Evolutionary conservation across 2,329 filamentous ascomycete genomes (phyloP).

Genomic region (Tympanopsis confertula): DNA sequence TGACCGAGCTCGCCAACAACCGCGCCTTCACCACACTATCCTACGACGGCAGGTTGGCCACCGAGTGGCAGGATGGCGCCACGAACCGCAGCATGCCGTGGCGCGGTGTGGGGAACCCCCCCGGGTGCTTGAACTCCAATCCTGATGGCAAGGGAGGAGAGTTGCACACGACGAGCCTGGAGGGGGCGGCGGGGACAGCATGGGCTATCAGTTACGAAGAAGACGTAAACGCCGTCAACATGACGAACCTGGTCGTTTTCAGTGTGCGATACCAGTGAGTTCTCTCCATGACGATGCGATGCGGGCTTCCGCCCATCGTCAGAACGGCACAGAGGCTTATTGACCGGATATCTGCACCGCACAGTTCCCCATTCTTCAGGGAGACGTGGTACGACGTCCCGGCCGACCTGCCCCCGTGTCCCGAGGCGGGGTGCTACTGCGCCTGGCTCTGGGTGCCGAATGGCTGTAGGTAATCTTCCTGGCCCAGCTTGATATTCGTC

Average conservation of each 20-base stretch:
- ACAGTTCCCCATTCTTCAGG: conserved; percentile 15
- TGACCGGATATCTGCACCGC: not conserved
- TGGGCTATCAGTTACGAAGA: conserved; percentile 37
- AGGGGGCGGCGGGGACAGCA: conserved; percentile 30
- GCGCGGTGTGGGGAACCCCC: conserved; percentile 14
- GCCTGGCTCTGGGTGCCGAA: conserved; percentile 20
- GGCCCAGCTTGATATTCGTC: not conserved
- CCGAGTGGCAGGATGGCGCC: conserved; percentile 33
- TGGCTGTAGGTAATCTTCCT: conserved; percentile 12
- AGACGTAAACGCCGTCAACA: conserved; percentile 30
- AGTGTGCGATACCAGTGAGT: conserved; percentile 28
- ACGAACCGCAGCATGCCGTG: conserved; percentile 31
- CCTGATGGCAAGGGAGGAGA: conserved; percentile 28
- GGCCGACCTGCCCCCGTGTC: conserved; percentile 12
- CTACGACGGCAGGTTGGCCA: conserved; percentile 21
- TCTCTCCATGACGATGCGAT: conserved; percentile 7
- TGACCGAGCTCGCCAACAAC: conserved; percentile 36
- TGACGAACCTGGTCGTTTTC: conserved; percentile 39
- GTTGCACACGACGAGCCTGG: conserved; percentile 31
- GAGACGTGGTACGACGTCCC: conserved; percentile 15
- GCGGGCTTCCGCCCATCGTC: no score
- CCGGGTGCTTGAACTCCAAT: conserved; percentile 6
- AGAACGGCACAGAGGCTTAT: no score
- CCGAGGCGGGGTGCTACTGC: conserved; percentile 15
- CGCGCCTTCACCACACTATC: conserved; percentile 33